Percentiles rank a stretch among this genome's conserved stretches.
These are phyloP conservation scores for Nicotiana attenuata DNA, from an alignment of 257 asterid genomes.

Conservation along the genomic window DNA sequence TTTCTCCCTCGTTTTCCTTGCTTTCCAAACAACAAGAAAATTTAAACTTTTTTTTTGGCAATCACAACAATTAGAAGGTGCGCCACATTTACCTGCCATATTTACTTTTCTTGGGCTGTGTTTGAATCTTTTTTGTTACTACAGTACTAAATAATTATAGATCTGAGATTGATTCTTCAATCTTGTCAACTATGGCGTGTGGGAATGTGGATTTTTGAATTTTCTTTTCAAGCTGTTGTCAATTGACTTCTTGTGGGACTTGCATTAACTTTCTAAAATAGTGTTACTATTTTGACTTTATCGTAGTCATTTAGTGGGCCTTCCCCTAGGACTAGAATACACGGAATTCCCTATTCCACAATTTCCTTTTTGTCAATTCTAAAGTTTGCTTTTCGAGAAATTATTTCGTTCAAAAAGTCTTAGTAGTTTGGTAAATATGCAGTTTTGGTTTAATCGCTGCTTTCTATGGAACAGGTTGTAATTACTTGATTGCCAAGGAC, in stretches of 20 bases:
- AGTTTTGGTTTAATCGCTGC: neutral
- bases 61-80: neutral
- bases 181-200: neutral
- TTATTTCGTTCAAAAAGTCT: constrained; percentile 3
- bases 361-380: neutral
- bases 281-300: neutral
- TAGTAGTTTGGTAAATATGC: neutral
- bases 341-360: neutral
- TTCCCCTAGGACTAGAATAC: neutral
- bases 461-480: neutral
- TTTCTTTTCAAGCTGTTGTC: neutral
- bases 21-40: neutral
- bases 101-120: neutral
- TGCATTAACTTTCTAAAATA: neutral
- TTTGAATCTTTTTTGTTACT: neutral
- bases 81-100: neutral
- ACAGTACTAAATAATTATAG: neutral
- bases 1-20: neutral
- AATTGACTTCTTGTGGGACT: neutral
- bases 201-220: neutral
- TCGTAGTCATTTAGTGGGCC: neutral
- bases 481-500: too few species aligned
- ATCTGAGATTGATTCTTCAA: constrained; percentile 5
- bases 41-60: neutral
- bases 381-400: neutral